These are phyloP conservation scores for Apiotrichum montevideense DNA, from an alignment of 1,284 basidiomycete species.

Conservation along the genomic window DNA sequence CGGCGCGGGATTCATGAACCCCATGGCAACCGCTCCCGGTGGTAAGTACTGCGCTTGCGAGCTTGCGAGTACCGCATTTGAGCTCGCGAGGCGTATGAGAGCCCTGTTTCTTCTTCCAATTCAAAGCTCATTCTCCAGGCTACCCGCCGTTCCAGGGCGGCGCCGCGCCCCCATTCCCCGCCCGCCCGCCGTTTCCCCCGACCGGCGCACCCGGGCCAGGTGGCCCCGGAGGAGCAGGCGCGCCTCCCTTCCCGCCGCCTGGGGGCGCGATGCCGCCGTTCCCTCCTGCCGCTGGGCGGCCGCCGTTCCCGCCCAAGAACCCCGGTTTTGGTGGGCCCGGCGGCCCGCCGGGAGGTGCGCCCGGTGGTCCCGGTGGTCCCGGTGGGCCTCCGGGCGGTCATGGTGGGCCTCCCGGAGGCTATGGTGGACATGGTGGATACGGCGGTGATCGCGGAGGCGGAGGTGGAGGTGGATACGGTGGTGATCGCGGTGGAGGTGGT, in stretches of 20 bases:
- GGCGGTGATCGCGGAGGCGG: neutral
- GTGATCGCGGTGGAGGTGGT: neutral
- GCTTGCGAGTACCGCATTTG: constrained; percentile 11
- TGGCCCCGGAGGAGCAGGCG: neutral
- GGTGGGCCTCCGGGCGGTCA: neutral
- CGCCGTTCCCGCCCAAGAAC: constrained; percentile 23
- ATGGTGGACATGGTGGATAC: neutral
- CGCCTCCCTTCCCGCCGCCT: constrained; percentile 19
- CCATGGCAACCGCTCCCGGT: constrained; percentile 24
- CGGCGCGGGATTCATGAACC: constrained; percentile 41
- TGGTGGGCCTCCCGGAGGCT: neutral
- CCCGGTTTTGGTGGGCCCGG: constrained; percentile 5
- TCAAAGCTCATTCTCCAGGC: neutral
- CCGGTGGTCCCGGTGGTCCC: neutral
- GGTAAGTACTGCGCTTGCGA: constrained; percentile 6
- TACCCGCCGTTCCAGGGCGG: constrained; percentile 12
- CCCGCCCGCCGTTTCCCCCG: constrained; percentile 58
- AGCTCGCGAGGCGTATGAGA: too few species aligned
- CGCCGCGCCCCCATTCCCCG: constrained; percentile 4
- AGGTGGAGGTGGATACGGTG: constrained; percentile 57
- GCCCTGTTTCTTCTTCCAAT: too few species aligned
- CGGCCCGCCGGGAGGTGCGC: constrained; percentile 17
- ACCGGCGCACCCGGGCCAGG: neutral
- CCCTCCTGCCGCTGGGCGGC: constrained; percentile 31
- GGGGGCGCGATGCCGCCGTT: constrained; percentile 35